Conservation (phyloP, 331 rosid genomes). For the Spiraea crenata region DNA sequence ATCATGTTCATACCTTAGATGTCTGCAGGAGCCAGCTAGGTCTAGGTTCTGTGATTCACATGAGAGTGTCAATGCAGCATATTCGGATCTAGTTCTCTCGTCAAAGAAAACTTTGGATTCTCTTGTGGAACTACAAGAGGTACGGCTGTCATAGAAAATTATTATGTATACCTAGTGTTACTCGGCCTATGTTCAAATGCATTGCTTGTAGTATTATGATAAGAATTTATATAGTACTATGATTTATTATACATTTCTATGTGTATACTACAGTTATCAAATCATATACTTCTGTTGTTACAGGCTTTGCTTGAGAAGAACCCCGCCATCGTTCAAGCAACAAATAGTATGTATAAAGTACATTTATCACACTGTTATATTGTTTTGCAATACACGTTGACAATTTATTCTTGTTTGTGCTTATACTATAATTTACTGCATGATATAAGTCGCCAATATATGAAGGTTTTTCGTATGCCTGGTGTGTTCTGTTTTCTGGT, state of each 20-base stretch:
- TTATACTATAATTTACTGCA: background rate
- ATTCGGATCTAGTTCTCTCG: conserved; percentile 59
- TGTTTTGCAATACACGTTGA: background rate
- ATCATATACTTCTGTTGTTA: conserved; percentile 6
- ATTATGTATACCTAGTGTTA: background rate
- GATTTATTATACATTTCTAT: background rate
- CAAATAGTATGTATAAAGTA: conserved; percentile 42
- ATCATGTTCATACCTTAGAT: conserved; percentile 19
- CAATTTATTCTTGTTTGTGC: background rate
- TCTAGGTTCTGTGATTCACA: conserved; percentile 58
- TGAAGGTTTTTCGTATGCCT: background rate
- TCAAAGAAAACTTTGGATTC: conserved; percentile 73
- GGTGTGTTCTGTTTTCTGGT: background rate
- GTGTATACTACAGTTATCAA: background rate
- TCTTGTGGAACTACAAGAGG: conserved; percentile 77
- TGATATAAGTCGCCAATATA: background rate
- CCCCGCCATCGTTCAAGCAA: conserved; percentile 51
- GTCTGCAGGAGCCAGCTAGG: conserved; percentile 66
- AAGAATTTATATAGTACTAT: background rate
- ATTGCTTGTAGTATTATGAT: background rate
- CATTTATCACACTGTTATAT: background rate
- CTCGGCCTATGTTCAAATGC: background rate
- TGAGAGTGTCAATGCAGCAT: conserved; percentile 55
- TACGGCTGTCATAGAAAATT: conserved; percentile 15
- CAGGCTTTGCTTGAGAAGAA: conserved; percentile 76